These are phyloP conservation scores for Stagonosporopsis vannaccii DNA, from an alignment of 2,329 filamentous ascomycete genomes.

Conservation along the genomic window DNA sequence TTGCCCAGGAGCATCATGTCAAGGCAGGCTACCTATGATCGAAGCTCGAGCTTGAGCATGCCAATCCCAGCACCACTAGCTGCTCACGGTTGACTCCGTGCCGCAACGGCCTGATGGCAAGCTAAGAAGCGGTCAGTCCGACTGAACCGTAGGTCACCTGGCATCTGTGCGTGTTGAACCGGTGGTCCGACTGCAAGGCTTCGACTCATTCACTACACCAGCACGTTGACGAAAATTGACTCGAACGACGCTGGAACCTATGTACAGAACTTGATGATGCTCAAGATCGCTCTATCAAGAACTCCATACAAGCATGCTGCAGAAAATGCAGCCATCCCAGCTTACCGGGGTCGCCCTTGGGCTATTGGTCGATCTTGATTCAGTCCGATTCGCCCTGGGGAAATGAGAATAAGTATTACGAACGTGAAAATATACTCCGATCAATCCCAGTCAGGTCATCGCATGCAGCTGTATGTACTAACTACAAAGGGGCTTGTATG, in stretches of 20 bases:
- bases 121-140: slow-evolving; percentile 15
- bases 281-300: slow-evolving; percentile 4
- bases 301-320: background rate
- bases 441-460: slow-evolving; percentile 4
- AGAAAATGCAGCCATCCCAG: background rate
- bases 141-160: background rate
- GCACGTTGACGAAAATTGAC: background rate
- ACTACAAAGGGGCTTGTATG: slow-evolving; percentile 12
- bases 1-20: background rate
- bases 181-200: background rate
- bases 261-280: background rate
- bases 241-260: slow-evolving; percentile 7
- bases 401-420: background rate
- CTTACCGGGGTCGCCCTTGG: background rate
- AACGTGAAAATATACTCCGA: slow-evolving; percentile 16
- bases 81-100: slow-evolving; percentile 16
- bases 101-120: slow-evolving; percentile 2
- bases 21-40: slow-evolving; percentile 1
- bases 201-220: background rate
- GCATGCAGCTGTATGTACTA: slow-evolving; percentile 10
- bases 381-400: slow-evolving; percentile 1
- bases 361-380: slow-evolving; percentile 1
- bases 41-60: slow-evolving; percentile 1
- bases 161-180: slow-evolving; percentile 1
- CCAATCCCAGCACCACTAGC: slow-evolving; percentile 17